phyloP scores from a whole-genome alignment of 352 stramenopile species.

The Phytophthora ramorum region DNA sequence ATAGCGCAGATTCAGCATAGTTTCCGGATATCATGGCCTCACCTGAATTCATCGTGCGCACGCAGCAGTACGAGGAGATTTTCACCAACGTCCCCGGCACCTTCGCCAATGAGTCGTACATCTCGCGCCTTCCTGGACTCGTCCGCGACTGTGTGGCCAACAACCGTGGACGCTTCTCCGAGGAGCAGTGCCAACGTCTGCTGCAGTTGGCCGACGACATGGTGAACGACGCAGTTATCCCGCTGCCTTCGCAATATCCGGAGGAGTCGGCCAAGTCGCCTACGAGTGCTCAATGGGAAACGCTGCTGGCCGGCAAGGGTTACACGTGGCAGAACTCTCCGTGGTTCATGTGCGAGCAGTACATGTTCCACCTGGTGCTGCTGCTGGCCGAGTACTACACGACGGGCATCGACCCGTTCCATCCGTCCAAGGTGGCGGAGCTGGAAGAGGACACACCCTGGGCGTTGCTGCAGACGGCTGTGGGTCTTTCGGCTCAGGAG shows the following conservation, averaged over 20 bases:
- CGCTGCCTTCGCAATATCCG: constrained; percentile 41
- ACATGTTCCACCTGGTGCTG: constrained; percentile 78
- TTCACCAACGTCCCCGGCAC: constrained; percentile 55
- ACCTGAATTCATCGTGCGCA: constrained; percentile 42
- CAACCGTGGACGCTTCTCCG: constrained; percentile 52
- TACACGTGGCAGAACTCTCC: constrained; percentile 81
- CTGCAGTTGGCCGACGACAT: constrained; percentile 56
- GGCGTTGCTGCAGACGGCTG: constrained; percentile 62
- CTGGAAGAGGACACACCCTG: constrained; percentile 61
- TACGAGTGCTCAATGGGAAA: constrained; percentile 52
- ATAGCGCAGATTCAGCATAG: background rate
- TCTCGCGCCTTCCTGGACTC: constrained; percentile 62
- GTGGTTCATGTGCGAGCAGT: constrained; percentile 81
- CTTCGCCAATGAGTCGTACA: constrained; percentile 76
- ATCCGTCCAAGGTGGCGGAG: constrained; percentile 64
- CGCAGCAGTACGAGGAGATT: constrained; percentile 55
- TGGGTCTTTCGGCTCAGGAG: constrained; percentile 35
- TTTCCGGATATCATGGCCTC: constrained; percentile 39
- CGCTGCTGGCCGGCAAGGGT: constrained; percentile 42
- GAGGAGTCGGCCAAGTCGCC: constrained; percentile 34
- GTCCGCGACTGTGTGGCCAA: constrained; percentile 60
- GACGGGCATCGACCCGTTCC: constrained; percentile 69
- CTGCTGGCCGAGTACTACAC: constrained; percentile 71
- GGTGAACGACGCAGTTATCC: constrained; percentile 49
- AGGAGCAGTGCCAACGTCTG: constrained; percentile 42